These are phyloP conservation scores for Mediolabrus comicus DNA, from an alignment of 108 stramenopile genomes.

Conservation along the genomic window DNA sequence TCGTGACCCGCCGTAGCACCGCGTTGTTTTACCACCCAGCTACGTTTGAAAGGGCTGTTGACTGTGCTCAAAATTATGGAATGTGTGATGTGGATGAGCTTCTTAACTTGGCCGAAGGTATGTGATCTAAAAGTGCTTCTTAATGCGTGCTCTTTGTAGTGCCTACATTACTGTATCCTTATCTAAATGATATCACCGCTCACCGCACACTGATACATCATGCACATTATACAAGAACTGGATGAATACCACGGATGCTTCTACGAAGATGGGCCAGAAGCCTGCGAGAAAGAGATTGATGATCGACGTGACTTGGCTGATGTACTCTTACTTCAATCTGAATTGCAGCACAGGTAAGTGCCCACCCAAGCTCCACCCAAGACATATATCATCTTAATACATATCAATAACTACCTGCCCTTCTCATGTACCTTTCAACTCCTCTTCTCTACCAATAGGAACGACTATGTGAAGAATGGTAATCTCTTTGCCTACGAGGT, in stretches of 20 bases:
- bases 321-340: constrained; percentile 25
- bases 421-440: no score
- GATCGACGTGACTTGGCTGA: constrained; percentile 29
- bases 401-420: no score
- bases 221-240: constrained; percentile 18
- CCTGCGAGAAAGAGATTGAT: constrained; percentile 31
- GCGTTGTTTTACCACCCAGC: neutral
- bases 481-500: constrained; percentile 30
- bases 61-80: constrained; percentile 39
- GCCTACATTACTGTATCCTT: no score
- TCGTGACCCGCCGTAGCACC: neutral
- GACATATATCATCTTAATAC: neutral
- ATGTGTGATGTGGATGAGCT: constrained; percentile 40
- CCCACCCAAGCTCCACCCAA: no score
- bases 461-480: constrained; percentile 19
- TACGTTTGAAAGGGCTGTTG: constrained; percentile 30
- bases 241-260: constrained; percentile 37
- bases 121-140: no score
- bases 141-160: neutral
- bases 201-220: no score
- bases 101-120: constrained; percentile 35
- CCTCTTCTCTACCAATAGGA: no score
- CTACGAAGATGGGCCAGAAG: constrained; percentile 25
- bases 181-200: no score
- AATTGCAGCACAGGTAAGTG: constrained; percentile 26